These are phyloP conservation scores for Didymella exigua DNA, from an alignment of 2,329 filamentous ascomycete genomes.

Conservation along the genomic window DNA sequence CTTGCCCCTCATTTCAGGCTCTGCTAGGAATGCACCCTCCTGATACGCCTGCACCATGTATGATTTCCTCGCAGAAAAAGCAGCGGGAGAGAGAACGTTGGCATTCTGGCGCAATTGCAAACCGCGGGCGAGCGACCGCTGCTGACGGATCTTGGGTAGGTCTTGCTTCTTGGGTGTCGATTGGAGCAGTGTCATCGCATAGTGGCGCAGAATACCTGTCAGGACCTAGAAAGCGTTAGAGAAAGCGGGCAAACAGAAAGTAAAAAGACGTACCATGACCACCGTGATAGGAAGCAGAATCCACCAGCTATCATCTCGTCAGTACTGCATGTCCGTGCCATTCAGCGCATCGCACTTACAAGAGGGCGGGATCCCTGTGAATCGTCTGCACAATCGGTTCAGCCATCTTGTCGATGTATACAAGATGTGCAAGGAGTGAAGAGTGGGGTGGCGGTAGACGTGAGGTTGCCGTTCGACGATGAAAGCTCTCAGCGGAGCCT, in stretches of 20 bases:
- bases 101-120: conserved; percentile 84
- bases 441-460: conserved; percentile 23
- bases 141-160: conserved; percentile 78
- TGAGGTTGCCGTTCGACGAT: conserved; percentile 24
- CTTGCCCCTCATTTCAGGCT: conserved; percentile 83
- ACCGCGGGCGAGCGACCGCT: conserved; percentile 79
- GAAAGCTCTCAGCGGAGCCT: conserved; percentile 37
- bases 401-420: conserved; percentile 66
- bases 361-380: conserved; percentile 95
- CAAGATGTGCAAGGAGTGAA: conserved; percentile 20
- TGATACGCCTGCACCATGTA: conserved; percentile 82
- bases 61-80: conserved; percentile 81
- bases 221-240: conserved; percentile 65
- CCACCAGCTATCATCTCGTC: conserved; percentile 77
- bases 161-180: conserved; percentile 82
- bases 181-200: conserved; percentile 89
- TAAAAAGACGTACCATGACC: conserved; percentile 73
- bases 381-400: conserved; percentile 90
- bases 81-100: conserved; percentile 74
- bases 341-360: conserved; percentile 65
- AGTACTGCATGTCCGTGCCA: conserved; percentile 19
- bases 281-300: conserved; percentile 96
- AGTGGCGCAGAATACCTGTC: conserved; percentile 94
- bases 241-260: neutral
- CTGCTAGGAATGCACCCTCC: conserved; percentile 85